phyloP scores from a whole-genome alignment of 768 basidiomycete genomes.

The Flagelloscypha sp. region DNA sequence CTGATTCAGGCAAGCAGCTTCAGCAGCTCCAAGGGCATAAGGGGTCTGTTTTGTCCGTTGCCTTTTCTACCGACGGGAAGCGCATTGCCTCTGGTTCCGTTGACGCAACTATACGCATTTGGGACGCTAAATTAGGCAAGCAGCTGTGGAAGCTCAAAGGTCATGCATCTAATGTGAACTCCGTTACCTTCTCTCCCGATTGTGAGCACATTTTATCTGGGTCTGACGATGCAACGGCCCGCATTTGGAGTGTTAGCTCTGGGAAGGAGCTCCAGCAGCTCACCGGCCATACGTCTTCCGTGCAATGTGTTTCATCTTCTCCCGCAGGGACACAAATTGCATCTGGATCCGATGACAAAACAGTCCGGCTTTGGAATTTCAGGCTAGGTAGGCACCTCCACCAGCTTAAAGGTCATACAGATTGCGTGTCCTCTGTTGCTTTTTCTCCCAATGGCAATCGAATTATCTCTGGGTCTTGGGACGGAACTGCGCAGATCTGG shows the following conservation, averaged over 20 bases:
- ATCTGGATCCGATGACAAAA: conserved; percentile 13
- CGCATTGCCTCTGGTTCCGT: conserved; percentile 80
- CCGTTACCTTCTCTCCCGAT: conserved; percentile 14
- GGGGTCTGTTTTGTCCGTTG: conserved; percentile 85
- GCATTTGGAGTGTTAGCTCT: conserved; percentile 6
- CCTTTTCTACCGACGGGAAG: conserved; percentile 64
- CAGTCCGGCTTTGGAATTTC: conserved; percentile 13
- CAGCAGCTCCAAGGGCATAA: conserved; percentile 77
- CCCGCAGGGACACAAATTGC: conserved; percentile 13
- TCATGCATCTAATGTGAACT: conserved; percentile 3
- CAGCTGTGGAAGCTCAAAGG: conserved; percentile 3
- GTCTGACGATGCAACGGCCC: conserved; percentile 5
- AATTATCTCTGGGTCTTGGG: conserved; percentile 14
- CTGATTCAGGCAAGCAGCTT: conserved; percentile 82
- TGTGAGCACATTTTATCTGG: conserved; percentile 8
- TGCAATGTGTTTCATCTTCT: conserved; percentile 11
- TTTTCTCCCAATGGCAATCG: conserved; percentile 13
- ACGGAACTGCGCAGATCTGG: conserved; percentile 12
- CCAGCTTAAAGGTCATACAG: conserved; percentile 16
- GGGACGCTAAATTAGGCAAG: conserved; percentile 51
- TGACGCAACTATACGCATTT: conserved; percentile 86
- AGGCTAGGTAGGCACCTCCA: conserved; percentile 9
- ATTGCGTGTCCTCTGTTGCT: conserved; percentile 7
- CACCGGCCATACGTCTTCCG: conserved; percentile 9
- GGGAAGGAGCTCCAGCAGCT: conserved; percentile 1